Base-by-base conservation (phyloP, 345 rosid genomes). In the Rhodamnia rubescens region DNA sequence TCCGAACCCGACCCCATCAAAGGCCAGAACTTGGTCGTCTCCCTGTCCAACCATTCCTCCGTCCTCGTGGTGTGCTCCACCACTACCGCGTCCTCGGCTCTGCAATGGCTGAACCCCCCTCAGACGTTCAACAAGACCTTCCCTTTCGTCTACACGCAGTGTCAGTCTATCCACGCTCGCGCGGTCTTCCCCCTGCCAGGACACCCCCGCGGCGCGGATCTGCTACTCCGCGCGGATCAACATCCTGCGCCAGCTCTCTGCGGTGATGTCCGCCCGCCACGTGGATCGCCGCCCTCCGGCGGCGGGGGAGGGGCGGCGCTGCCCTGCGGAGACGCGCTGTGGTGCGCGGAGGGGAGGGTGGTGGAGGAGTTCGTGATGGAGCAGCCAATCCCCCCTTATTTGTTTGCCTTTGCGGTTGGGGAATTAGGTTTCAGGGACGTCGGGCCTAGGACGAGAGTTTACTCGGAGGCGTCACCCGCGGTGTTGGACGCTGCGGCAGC, bases 141-240 rank as follows among this genome's bases (percentile, higher is more conserved):
- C 53, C 98, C 96, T 24, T 97, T 92, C 81, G 98, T 94, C 40
- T 97, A 92, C 92, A 95, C 99, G 0, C 97, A 97, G 89, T 97
- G 99, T 82, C 99, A 97, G 56, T 84, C 96, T 1, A 91, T 97
- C 56, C 99, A 97, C 89, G 96, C 99, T 18, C 96, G 96, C 59
- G 92, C 98, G n/a, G 90, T 97, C 53, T 95, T 95, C 88, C 99
- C n/a, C 98, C 4, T 95, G 97, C 88, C 99, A 95, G 89, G 99
- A 97, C 91, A 93, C 98, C 1, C 99, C 99, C 4, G 98, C 98
- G 2, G 97, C 98, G 20, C 90, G 99, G 61, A 86, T 97, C 51
- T 81, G 93, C 1, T 97, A 95, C 91, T 89, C 90, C 13, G 97
- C 94, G 24, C 81, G 88, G 1, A 83, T 97, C 82, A 97, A 97